These are phyloP conservation scores for Neonectria magnoliae DNA, from an alignment of 2,329 filamentous ascomycete genomes.

Conservation along the genomic window DNA sequence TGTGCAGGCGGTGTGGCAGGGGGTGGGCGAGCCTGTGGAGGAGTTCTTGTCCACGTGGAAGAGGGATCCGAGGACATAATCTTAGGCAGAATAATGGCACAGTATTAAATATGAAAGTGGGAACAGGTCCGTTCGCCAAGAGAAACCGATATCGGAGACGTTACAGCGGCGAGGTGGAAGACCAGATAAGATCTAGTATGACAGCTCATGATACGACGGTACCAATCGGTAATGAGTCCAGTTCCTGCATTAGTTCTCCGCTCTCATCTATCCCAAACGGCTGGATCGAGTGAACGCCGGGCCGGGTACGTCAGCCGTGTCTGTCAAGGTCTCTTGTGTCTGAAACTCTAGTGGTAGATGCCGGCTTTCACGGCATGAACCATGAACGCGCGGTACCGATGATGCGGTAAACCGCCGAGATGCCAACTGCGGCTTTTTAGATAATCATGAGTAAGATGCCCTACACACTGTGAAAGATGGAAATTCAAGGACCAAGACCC, in stretches of 20 bases:
- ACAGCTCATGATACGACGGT: background rate
- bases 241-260: background rate
- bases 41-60: too few relatives aligned
- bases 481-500: background rate
- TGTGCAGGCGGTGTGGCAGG: too few relatives aligned
- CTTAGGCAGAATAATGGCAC: too few relatives aligned
- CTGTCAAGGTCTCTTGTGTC: background rate
- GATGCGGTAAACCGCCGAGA: background rate
- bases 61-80: too few relatives aligned
- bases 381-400: background rate
- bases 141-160: background rate
- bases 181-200: background rate
- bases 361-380: background rate
- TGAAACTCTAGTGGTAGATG: background rate
- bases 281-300: background rate
- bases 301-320: background rate
- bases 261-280: background rate
- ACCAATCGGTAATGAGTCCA: background rate
- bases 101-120: too few relatives aligned
- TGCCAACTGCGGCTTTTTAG: background rate
- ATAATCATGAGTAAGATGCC: slow-evolving; percentile 17
- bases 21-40: too few relatives aligned
- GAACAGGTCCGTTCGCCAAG: too few relatives aligned
- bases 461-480: background rate
- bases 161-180: background rate